Conservation (phyloP, 305 asterid genomes). For the Plantago lanceolata region DNA sequence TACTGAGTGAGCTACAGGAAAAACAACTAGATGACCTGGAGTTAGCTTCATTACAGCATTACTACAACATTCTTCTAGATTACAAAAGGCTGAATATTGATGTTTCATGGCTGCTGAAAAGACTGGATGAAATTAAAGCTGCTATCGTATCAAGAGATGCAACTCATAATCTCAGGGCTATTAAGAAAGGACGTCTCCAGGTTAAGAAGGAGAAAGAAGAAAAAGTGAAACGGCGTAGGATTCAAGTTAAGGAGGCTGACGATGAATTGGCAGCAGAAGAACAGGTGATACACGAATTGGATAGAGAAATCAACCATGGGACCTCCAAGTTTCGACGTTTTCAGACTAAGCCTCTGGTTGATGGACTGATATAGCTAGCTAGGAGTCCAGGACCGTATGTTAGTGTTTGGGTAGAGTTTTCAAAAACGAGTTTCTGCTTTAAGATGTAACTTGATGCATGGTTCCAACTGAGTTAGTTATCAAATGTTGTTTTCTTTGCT, state of each 20-base stretch:
- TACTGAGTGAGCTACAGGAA: background rate
- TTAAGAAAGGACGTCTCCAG: background rate
- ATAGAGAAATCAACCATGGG: background rate
- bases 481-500: too few relatives aligned
- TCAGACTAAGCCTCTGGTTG: background rate
- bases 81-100: background rate
- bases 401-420: too few relatives aligned
- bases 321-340: background rate
- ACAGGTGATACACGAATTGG: background rate
- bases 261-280: background rate
- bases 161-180: background rate
- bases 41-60: background rate
- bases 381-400: too few relatives aligned
- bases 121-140: conserved; percentile 7
- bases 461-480: too few relatives aligned
- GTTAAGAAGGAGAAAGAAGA: background rate
- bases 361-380: conserved; percentile 10
- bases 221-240: background rate
- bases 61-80: background rate
- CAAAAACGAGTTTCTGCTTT: too few relatives aligned
- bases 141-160: conserved; percentile 1
- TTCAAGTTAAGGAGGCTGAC: background rate
- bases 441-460: too few relatives aligned
- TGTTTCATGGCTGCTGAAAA: background rate
- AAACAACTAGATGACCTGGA: conserved; percentile 1